Base-by-base conservation (phyloP, 2,329 filamentous ascomycete species). In the Diaporthe eres region DNA sequence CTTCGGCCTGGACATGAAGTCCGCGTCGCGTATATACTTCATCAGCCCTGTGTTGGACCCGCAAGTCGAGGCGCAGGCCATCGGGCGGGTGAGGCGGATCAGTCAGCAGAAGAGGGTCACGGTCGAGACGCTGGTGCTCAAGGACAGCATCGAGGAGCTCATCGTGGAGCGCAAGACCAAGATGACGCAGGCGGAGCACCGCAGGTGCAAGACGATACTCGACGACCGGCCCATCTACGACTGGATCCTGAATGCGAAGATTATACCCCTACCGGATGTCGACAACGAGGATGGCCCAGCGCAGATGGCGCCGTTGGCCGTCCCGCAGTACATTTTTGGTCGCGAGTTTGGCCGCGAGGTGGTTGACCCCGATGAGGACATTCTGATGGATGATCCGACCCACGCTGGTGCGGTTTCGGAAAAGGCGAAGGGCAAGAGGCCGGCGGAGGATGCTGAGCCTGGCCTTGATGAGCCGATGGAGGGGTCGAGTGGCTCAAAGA, bases 61-160 rank as follows among this genome's bases (percentile, higher is more conserved):
- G 0, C 91, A 94, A 78, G 90, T 98, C 0, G 94, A 98, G 82
- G 95, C 94, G 1, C 96, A 98, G 83, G 96, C 96, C 0, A 95
- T 98, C 77, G 98, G 97, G 76, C 92, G 96, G 81, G 95, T 94
- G 0, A 94, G 97, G 78, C 90, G 96, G 17, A 97, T 98, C 79
- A 95, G 95, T 15, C 96, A 98, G 82, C 92, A 87, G 72, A 92
- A 90, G 76, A 90, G 92, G 0, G 96, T 98, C 0, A 91, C 91
- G 12, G 96, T 98, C 0, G 95, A 98, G 85, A 98, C 95, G 0
- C 85, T 98, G 1, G 93, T 98, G 0, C 85, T 98, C 8, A 90
- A 90, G 72, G 92, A 91, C 75, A 97, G 94, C 13, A 90, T 98
- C 13, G 96, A 98, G 81, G 95, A 98, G 82, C 90, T 93, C 22